phyloP scores from a whole-genome alignment of 495 filamentous ascomycete species.

The Elasticomyces elasticus region DNA sequence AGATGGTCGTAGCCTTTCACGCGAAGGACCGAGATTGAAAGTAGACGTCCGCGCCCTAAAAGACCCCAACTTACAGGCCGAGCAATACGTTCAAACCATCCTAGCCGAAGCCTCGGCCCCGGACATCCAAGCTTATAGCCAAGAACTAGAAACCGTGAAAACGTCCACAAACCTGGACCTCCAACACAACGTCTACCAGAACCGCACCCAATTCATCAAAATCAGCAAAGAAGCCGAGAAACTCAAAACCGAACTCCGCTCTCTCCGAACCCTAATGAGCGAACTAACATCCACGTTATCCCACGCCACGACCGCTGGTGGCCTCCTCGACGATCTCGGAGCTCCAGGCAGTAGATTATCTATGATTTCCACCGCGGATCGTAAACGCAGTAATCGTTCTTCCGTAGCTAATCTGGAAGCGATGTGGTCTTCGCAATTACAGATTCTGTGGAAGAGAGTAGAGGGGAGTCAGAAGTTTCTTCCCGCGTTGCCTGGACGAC shows the following conservation, averaged over 20 bases:
- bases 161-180: conserved; percentile 76
- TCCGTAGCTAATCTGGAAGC: conserved; percentile 93
- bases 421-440: conserved; percentile 85
- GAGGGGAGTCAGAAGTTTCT: conserved; percentile 96
- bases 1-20: conserved; percentile 8
- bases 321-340: conserved; percentile 23
- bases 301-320: conserved; percentile 50
- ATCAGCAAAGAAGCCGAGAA: conserved; percentile 99
- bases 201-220: conserved; percentile 96
- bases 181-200: conserved; percentile 95
- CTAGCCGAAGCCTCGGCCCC: conserved; percentile 88
- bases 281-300: conserved; percentile 69
- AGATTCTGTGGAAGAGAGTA: conserved; percentile 81
- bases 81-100: conserved; percentile 59
- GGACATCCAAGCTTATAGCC: conserved; percentile 78
- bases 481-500: conserved; percentile 79
- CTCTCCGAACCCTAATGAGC: conserved; percentile 75
- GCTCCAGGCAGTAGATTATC: conserved; percentile 30
- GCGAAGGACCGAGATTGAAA: conserved; percentile 1
- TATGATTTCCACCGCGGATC: conserved; percentile 38
- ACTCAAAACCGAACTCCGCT: conserved; percentile 90
- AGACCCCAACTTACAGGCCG: conserved; percentile 68
- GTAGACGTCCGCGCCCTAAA: conserved; percentile 52
- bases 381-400: conserved; percentile 60
- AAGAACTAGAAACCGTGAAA: conserved; percentile 64